phyloP scores from a whole-genome alignment of 148 eudicot species.

The Amaranthus cruentus region DNA sequence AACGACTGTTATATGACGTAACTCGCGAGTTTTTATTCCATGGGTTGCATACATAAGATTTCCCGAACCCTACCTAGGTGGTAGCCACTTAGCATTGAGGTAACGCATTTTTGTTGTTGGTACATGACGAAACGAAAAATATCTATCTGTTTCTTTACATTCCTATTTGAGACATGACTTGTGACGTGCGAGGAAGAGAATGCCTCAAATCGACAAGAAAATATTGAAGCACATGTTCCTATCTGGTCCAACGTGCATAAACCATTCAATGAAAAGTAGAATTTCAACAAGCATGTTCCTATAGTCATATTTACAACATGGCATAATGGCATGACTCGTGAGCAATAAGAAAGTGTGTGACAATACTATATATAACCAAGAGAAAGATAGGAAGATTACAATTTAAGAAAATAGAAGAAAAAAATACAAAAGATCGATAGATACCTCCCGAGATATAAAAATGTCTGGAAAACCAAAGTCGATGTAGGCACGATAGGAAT shows the following conservation, averaged over 20 bases:
- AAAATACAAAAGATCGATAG: conserved; percentile 1
- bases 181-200: not conserved
- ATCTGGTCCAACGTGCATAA: not conserved
- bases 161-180: not conserved
- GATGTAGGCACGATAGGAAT: conserved; percentile 74
- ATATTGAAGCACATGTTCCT: not conserved
- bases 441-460: conserved; percentile 97
- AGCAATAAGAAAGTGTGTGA: conserved; percentile 8
- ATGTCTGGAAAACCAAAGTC: conserved; percentile 98
- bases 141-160: not conserved
- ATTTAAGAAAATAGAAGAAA: not conserved
- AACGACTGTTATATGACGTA: no score
- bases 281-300: not conserved
- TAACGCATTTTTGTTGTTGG: no score
- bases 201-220: not conserved
- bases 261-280: not conserved
- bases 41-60: no score
- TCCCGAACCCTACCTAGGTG: no score
- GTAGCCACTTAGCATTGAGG: no score
- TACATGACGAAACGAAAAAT: no score
- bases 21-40: no score
- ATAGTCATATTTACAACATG: not conserved
- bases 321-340: not conserved
- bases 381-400: not conserved
- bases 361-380: not conserved